Conservation (phyloP, 306 rosid genomes). For the Sindora glabra region DNA sequence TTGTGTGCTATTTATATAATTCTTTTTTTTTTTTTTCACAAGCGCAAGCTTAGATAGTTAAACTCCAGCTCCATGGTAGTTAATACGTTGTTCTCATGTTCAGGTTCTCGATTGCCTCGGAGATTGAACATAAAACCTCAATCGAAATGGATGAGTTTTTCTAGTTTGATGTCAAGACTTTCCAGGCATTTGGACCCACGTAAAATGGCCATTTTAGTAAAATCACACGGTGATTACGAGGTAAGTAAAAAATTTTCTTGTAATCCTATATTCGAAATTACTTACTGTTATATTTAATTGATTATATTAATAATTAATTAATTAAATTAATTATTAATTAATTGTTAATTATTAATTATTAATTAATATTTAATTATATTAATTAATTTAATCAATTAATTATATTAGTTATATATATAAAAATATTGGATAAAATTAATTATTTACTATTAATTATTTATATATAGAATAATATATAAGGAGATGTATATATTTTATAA, state of each 20-base stretch:
- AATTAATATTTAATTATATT: conserved; percentile 1
- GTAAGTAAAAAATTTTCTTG: conserved; percentile 20
- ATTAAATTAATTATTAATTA: background rate
- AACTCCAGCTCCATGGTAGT: too few species aligned
- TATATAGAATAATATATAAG: too few species aligned
- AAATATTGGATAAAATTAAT: too few species aligned
- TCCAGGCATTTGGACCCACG: conserved; percentile 24
- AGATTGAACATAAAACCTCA: conserved; percentile 2
- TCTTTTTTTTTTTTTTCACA: too few species aligned
- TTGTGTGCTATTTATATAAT: too few species aligned
- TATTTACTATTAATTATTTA: too few species aligned
- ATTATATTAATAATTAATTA: background rate
- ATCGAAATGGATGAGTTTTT: conserved; percentile 27
- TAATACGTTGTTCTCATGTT: background rate
- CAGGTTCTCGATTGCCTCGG: conserved; percentile 23
- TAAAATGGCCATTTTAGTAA: conserved; percentile 22
- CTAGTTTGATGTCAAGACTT: conserved; percentile 26
- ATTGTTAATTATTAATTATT: background rate
- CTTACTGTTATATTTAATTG: background rate
- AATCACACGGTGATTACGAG: conserved; percentile 19
- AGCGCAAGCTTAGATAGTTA: too few species aligned
- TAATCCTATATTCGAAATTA: background rate
- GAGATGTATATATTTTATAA: too few species aligned
- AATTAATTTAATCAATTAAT: too few species aligned
- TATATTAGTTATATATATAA: too few species aligned